These are phyloP conservation scores for Aspergillus sp. DNA, from an alignment of 2,329 filamentous ascomycete species.

Conservation along the genomic window DNA sequence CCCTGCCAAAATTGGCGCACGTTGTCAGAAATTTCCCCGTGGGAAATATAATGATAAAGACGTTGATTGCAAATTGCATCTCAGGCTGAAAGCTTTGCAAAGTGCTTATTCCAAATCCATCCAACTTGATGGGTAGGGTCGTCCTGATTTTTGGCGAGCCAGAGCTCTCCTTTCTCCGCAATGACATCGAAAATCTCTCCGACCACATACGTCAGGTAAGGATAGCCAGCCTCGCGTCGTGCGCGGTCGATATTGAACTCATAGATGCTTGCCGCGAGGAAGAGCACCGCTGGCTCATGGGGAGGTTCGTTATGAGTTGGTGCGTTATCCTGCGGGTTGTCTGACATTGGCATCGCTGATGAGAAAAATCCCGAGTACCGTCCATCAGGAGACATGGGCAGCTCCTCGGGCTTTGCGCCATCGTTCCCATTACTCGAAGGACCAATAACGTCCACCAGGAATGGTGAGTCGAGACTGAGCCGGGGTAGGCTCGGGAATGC, in stretches of 20 bases:
- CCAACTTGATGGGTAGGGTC: constrained; percentile 77
- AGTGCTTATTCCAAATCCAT: constrained; percentile 99
- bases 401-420: constrained; percentile 25
- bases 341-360: constrained; percentile 79
- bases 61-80: not conserved
- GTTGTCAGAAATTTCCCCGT: too few species aligned
- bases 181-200: constrained; percentile 95
- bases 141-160: constrained; percentile 97
- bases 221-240: constrained; percentile 89
- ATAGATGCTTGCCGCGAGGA: constrained; percentile 89
- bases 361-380: constrained; percentile 80
- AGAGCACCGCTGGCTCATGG: constrained; percentile 67
- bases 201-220: constrained; percentile 91
- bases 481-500: constrained; percentile 45
- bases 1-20: not conserved
- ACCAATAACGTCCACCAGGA: constrained; percentile 44
- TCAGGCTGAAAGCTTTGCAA: constrained; percentile 59
- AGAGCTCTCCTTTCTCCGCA: constrained; percentile 93
- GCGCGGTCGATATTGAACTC: constrained; percentile 96
- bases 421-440: constrained; percentile 30
- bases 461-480: constrained; percentile 49
- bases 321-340: constrained; percentile 51
- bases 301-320: constrained; percentile 46
- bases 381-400: constrained; percentile 44
- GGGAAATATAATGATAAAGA: not conserved